phyloP scores from a whole-genome alignment of 805 yeast genomes.

The Metschnikowia amazonensis region DNA sequence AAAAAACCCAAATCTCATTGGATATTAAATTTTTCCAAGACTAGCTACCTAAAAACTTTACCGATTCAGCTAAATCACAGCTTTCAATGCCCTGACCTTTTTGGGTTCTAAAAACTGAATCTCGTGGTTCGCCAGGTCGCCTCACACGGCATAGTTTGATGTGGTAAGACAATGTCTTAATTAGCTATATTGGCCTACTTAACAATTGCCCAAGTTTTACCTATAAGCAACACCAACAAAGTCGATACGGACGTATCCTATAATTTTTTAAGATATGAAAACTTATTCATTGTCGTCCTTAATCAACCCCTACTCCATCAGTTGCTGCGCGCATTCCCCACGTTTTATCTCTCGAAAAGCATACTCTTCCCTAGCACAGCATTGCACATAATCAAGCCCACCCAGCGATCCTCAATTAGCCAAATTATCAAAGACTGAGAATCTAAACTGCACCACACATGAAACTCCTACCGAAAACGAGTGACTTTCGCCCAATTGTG shows the following conservation, averaged over 20 bases:
- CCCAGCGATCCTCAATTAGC: background rate
- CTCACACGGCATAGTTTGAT: background rate
- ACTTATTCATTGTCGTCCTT: background rate
- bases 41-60: background rate
- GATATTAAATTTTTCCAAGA: background rate
- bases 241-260: background rate
- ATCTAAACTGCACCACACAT: background rate
- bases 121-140: background rate
- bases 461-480: constrained; percentile 3
- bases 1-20: background rate
- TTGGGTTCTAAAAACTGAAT: background rate
- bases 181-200: too few species aligned
- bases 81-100: background rate
- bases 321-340: background rate
- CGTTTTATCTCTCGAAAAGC: background rate
- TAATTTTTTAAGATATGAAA: background rate
- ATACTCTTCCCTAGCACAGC: background rate
- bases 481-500: background rate
- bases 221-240: background rate
- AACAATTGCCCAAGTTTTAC: background rate
- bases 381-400: background rate
- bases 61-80: background rate
- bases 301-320: too few species aligned
- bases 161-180: background rate
- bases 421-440: background rate